Evolutionary conservation across 805 yeast genomes (phyloP).

Genomic region (Yamadazyma nakazawae): DNA sequence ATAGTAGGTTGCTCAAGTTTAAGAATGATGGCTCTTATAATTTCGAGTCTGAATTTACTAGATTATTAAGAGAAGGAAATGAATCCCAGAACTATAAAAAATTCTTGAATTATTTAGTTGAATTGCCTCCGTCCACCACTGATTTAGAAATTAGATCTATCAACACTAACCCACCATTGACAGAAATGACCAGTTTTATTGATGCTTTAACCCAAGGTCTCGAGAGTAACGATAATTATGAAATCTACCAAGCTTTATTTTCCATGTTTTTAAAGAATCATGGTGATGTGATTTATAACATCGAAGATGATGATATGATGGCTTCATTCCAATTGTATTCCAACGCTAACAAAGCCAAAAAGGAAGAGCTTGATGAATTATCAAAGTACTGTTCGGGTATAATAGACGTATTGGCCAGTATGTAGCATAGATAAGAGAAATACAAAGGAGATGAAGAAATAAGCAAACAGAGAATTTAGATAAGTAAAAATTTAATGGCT

Average conservation of each 20-base stretch:
- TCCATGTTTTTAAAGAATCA: slow-evolving; percentile 71
- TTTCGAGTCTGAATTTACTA: slow-evolving; percentile 76
- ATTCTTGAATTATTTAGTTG: slow-evolving; percentile 55
- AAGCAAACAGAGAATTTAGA: background rate
- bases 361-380: slow-evolving; percentile 57
- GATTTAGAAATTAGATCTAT: slow-evolving; percentile 88
- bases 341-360: slow-evolving; percentile 34
- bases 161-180: slow-evolving; percentile 59
- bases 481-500: background rate
- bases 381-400: slow-evolving; percentile 83
- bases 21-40: slow-evolving; percentile 32
- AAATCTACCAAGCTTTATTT: slow-evolving; percentile 78
- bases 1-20: slow-evolving; percentile 32
- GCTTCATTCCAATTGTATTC: slow-evolving; percentile 52
- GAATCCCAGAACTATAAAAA: slow-evolving; percentile 36
- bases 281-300: slow-evolving; percentile 66
- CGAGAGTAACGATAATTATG: slow-evolving; percentile 57
- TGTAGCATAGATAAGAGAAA: background rate
- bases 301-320: slow-evolving; percentile 35
- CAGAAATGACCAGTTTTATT: slow-evolving; percentile 64
- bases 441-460: background rate
- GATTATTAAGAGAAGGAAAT: slow-evolving; percentile 52
- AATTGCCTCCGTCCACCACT: slow-evolving; percentile 69
- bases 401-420: slow-evolving; percentile 51
- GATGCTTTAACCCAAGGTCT: slow-evolving; percentile 65